Conservation (phyloP, 495 filamentous ascomycete genomes). For the Gamarada debralockiae region DNA sequence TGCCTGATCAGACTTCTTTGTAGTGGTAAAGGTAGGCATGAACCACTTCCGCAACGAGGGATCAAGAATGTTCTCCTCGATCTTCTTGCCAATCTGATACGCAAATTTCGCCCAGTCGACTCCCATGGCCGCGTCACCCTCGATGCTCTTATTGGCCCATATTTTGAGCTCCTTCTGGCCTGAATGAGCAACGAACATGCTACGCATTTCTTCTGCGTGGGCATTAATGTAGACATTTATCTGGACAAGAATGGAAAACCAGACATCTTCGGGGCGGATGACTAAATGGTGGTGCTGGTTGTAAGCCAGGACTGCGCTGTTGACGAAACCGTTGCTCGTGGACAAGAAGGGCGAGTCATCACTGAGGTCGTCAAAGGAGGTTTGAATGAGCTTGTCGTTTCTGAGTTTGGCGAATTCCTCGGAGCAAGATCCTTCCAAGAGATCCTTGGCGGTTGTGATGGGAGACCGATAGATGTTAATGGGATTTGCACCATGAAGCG, state of each 20-base stretch:
- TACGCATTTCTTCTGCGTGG: slow-evolving; percentile 40
- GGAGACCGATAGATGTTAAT: no score
- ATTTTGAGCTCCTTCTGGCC: slow-evolving; percentile 38
- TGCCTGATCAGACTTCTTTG: slow-evolving; percentile 34
- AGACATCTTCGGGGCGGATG: slow-evolving; percentile 59
- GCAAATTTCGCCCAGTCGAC: no score
- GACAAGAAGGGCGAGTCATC: no score
- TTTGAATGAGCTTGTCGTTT: background rate
- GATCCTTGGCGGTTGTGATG: background rate
- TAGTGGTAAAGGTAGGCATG: slow-evolving; percentile 43
- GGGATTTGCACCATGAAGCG: no score
- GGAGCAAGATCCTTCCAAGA: no score
- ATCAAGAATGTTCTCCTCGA: slow-evolving; percentile 33
- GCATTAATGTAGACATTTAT: slow-evolving; percentile 48
- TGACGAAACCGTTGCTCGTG: slow-evolving; percentile 51
- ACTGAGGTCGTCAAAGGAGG: background rate
- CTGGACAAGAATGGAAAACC: slow-evolving; percentile 55
- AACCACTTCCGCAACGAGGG: slow-evolving; percentile 35
- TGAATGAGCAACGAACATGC: slow-evolving; percentile 38
- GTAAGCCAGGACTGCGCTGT: slow-evolving; percentile 46
- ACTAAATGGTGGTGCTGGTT: slow-evolving; percentile 49
- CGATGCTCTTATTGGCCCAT: no score
- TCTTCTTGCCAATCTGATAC: slow-evolving; percentile 35
- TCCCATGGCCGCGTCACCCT: no score
- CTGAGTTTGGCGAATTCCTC: background rate